Percentiles rank a stretch among this genome's conserved stretches.
phyloP scores from a whole-genome alignment of 176 grass and related monocot species.

The Tuctoria greenei region DNA sequence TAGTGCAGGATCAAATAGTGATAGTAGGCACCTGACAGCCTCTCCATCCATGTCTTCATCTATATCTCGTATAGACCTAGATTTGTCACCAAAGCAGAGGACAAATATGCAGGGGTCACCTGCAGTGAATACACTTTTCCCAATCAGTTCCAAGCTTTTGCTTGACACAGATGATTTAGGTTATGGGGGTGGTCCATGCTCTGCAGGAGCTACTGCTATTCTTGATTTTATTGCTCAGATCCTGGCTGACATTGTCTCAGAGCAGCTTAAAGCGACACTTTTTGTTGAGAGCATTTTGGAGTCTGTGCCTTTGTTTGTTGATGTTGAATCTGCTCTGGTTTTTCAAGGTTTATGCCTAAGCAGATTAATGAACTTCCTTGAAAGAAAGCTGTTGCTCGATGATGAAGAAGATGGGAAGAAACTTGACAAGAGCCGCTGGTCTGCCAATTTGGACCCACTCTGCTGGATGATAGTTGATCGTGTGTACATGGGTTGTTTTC shows the following conservation, averaged over 20 bases:
- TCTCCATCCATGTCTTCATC: conserved; percentile 81
- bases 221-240: conserved; percentile 97
- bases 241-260: conserved; percentile 86
- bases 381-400: conserved; percentile 89
- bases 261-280: conserved; percentile 81
- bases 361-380: conserved; percentile 98
- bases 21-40: conserved; percentile 58
- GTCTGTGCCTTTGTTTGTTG: conserved; percentile 85
- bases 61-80: conserved; percentile 61
- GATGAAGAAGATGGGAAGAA: conserved; percentile 93
- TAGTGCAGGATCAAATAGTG: conserved; percentile 53
- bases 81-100: conserved; percentile 71
- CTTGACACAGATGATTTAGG: conserved; percentile 96
- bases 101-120: conserved; percentile 54
- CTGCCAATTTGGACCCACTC: conserved; percentile 87
- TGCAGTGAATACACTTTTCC: conserved; percentile 62
- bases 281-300: conserved; percentile 88
- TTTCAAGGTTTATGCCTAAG: conserved; percentile 97
- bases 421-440: conserved; percentile 95
- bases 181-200: conserved; percentile 95
- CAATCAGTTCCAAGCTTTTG: conserved; percentile 72
- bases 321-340: conserved; percentile 76
- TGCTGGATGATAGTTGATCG: conserved; percentile 96
- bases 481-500: conserved; percentile 95
- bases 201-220: conserved; percentile 93